These are phyloP conservation scores for Alectoria sarmentosa DNA, from an alignment of 495 filamentous ascomycete species.

Conservation along the genomic window DNA sequence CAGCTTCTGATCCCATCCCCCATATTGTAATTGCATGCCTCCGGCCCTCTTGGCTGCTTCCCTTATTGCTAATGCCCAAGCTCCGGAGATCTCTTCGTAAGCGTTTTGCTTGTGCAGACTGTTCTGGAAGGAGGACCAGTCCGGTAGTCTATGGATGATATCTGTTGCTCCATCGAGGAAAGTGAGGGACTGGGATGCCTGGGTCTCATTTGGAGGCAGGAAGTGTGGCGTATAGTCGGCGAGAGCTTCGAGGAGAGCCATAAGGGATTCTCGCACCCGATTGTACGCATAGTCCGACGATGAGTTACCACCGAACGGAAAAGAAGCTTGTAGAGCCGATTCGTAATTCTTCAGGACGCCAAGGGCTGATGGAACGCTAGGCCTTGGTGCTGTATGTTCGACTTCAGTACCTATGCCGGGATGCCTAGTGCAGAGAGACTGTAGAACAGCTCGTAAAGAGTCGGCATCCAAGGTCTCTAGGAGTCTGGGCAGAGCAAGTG, in stretches of 20 bases:
- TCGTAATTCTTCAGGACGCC: slow-evolving; percentile 78
- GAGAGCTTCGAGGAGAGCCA: slow-evolving; percentile 78
- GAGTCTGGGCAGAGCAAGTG: slow-evolving; percentile 72
- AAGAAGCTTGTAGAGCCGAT: slow-evolving; percentile 63
- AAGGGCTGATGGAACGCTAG: slow-evolving; percentile 71
- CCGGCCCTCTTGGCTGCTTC: slow-evolving; percentile 89
- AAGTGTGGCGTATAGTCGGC: slow-evolving; percentile 93
- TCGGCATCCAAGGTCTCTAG: slow-evolving; percentile 84
- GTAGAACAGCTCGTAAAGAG: slow-evolving; percentile 73
- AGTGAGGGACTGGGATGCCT: slow-evolving; percentile 67
- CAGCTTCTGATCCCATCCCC: slow-evolving; percentile 87
- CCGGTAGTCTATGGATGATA: slow-evolving; percentile 78
- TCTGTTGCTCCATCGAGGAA: slow-evolving; percentile 87
- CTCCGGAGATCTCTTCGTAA: slow-evolving; percentile 90
- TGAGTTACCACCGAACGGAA: slow-evolving; percentile 75
- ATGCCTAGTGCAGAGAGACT: slow-evolving; percentile 82
- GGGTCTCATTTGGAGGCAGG: slow-evolving; percentile 81
- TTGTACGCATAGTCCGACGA: slow-evolving; percentile 93
- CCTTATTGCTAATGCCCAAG: slow-evolving; percentile 86
- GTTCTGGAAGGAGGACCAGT: slow-evolving; percentile 78
- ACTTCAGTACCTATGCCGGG: slow-evolving; percentile 76
- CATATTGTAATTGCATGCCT: slow-evolving; percentile 84
- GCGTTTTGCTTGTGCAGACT: slow-evolving; percentile 88
- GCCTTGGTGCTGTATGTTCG: slow-evolving; percentile 74
- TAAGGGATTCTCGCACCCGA: slow-evolving; percentile 74